Evolutionary conservation across 495 filamentous ascomycete genomes (phyloP), one percentile per base, ranked within the genome.

Genomic region (Acidomyces sp.): DNA sequence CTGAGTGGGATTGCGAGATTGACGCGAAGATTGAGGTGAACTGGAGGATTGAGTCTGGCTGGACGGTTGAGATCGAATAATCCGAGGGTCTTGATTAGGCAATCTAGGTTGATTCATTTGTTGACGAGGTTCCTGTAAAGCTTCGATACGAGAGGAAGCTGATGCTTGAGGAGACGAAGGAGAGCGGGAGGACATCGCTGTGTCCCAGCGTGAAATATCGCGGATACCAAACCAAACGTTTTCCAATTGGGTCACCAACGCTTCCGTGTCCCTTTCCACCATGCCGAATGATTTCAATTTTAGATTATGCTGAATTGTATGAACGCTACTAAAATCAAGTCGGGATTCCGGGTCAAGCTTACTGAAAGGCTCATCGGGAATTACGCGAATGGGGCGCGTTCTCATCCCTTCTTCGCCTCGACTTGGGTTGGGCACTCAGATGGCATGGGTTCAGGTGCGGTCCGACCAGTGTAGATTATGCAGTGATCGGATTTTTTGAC

Each of bases 381-480:
- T 18, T 6, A 34, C 31, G 13, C 31, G 7, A 6, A 34, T 34
- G 9, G 31, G 12, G 6, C 20, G 6, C 7, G 31, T 12, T 18
- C 16, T 9, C 31, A 34, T 34, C 6, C 12, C 12, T 16, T 6
- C 6, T 18, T 34, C 31, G 6, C 31, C 9, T 9, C 7, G 13
- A 15, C 15, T 6, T 6, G 7, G 31, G 6, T 6, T 6, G 7
- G 31, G 6, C 6, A 18, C 15, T 34, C 35, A n/a, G 9, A 9
- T 10, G n/a, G 20, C 6, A 18, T 24, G 3, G 35, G 35, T 4
- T 5, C 17, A 7, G 35, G 35, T 6, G 35, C 10, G 3, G 4
- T 4, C 21, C 12, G 9, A 23, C 16, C 21, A 18, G 35, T 38
- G 35, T 38, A 23, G 4, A 38, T 38, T 10, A 38, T 38, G n/a